Base-by-base conservation (phyloP, 2,329 filamentous ascomycete species). In the Exophiala calicioides region DNA sequence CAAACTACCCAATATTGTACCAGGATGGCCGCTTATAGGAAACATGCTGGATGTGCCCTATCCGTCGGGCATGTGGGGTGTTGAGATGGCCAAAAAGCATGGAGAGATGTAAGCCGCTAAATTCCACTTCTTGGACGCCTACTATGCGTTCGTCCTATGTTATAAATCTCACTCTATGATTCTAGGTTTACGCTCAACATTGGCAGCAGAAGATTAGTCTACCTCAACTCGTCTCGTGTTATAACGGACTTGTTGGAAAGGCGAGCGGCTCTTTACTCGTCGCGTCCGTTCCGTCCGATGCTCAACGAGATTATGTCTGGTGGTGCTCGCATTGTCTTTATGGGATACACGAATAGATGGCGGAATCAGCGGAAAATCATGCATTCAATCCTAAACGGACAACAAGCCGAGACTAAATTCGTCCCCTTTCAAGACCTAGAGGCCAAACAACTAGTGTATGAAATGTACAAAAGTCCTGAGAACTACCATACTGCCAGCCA, bases 291-390 rank as follows among this genome's bases (percentile, higher is more conserved):
- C 7, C 53, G 60, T 29, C 42, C 57, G 4, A 53, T 62, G 30
- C 39, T 56, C 18, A 51, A 57, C 2, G 60, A 63, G 18, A 57
- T 64, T 23, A 40, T 67, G 3, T 60, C 61, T 13, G 53, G 57
- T 43, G 67, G 66, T 29, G 65, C 68, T 4, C 68, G 65, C 12
- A 64, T 76, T 15, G 61, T 77, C 15, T 69, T 77, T 3, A 70
- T 76, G 58, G 73, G 71, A 1, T 59, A 58, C 32, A 53, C 47
- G 12, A 52, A 57, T 16, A 35, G 47, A n/a, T 57, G 56, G 56
- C 48, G 56, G 4, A 47, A 40, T 33, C 40, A 54, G 20, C 55
- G 56, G 4, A 51, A 47, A 13, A 49, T 59, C 40, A 57, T 59
- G 31, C 57, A 59, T 32, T 36, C 46, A 12, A 47, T 59, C 33